phyloP scores from a whole-genome alignment of 1,284 basidiomycete species.

The Melampsora larici-populina region DNA sequence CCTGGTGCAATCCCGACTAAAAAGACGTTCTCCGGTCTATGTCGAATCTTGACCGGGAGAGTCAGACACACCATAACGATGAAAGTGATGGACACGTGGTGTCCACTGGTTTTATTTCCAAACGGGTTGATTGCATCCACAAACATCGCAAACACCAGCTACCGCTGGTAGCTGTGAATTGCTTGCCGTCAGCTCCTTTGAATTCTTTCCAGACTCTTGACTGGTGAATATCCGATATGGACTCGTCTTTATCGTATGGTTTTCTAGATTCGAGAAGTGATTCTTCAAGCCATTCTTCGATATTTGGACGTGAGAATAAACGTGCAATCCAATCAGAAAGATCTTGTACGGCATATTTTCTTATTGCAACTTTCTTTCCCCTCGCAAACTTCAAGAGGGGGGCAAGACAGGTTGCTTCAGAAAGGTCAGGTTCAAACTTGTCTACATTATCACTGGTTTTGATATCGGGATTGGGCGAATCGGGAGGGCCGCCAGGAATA shows the following conservation, averaged over 20 bases:
- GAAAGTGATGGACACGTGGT: no score
- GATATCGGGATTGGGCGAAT: background rate
- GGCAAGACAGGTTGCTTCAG: background rate
- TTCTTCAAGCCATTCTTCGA: background rate
- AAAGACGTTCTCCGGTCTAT: slow-evolving; percentile 54
- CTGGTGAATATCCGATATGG: background rate
- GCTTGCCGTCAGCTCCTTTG: background rate
- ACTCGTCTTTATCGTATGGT: background rate
- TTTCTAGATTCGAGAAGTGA: background rate
- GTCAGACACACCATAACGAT: no score
- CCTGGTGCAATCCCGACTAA: slow-evolving; percentile 55
- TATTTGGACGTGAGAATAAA: background rate
- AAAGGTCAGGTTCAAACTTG: background rate
- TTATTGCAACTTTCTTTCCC: background rate
- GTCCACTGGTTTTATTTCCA: no score
- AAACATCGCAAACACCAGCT: slow-evolving; percentile 29
- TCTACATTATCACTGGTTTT: background rate
- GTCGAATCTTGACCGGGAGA: slow-evolving; percentile 52
- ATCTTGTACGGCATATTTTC: background rate
- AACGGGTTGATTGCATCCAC: no score
- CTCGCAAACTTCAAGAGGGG: background rate
- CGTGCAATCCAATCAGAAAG: slow-evolving; percentile 11
- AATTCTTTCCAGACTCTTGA: no score
- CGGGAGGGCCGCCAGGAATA: no score
- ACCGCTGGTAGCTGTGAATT: background rate